phyloP scores from a whole-genome alignment of 805 yeast genomes.

The Kazachstania africana region DNA sequence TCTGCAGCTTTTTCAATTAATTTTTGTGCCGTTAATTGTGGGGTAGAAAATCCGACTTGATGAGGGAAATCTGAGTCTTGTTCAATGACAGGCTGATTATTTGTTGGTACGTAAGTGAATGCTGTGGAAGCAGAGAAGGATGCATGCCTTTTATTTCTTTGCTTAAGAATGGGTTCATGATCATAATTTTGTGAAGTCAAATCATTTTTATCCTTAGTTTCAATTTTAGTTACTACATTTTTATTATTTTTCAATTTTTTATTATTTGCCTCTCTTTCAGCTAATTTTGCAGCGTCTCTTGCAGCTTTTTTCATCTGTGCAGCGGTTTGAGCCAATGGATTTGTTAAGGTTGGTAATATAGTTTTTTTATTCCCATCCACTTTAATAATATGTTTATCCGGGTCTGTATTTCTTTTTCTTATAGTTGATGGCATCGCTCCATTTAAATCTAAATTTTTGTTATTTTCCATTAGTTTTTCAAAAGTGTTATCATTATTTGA shows the following conservation, averaged over 20 bases:
- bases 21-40: slow-evolving; percentile 50
- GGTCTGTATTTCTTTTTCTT: slow-evolving; percentile 2
- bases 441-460: no score
- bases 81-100: slow-evolving; percentile 8
- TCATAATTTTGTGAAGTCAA: neutral
- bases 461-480: neutral
- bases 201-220: neutral
- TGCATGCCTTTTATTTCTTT: slow-evolving; percentile 29
- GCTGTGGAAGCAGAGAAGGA: slow-evolving; percentile 35
- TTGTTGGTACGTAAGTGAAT: slow-evolving; percentile 23
- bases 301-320: slow-evolving; percentile 24
- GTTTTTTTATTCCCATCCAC: slow-evolving; percentile 30
- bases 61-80: slow-evolving; percentile 33
- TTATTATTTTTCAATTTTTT: neutral
- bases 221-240: neutral
- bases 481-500: slow-evolving; percentile 1
- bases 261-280: slow-evolving; percentile 1
- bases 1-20: slow-evolving; percentile 25
- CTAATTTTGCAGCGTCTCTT: slow-evolving; percentile 8
- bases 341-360: slow-evolving; percentile 25
- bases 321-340: slow-evolving; percentile 21
- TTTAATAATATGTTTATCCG: slow-evolving; percentile 27
- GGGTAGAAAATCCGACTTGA: slow-evolving; percentile 74
- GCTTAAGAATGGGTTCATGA: slow-evolving; percentile 2
- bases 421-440: neutral